Evolutionary conservation across 352 stramenopile species (phyloP), one percentile per base, ranked within the genome.

Genomic region (Phytophthora tubulina): DNA sequence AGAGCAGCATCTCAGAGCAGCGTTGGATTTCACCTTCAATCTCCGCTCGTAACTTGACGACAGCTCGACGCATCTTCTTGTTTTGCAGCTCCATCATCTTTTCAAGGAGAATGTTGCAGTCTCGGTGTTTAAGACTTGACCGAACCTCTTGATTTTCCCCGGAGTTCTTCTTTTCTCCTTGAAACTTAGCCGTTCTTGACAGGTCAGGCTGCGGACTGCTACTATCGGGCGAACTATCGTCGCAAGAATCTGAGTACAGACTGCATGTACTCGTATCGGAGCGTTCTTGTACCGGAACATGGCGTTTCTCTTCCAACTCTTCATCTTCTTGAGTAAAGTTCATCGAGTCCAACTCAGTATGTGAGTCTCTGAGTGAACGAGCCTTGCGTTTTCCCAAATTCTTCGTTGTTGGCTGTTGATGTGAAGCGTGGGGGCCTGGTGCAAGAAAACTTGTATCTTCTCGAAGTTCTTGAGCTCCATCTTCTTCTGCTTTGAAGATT

Each of bases 11-110:
- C 30, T 78, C 59, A 1, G 65, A 60, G 36, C 50, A 68, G 46
- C 58, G 70, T 42, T 58, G 46, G 7, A 74, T 44, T 51, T 74
- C 59, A 7, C 35, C 42, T 27, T 74, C 70, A 32, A 78, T 33
- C 7, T 58, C 49, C 2, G 58, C 58, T 45, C 70, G 41, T 21
- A 78, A 27, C 42, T 68, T 64, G 27, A 15, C 32, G 11, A 56
- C 42, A 6, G 65, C 54, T 36, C 52, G 59, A 30, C 44, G 65
- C 14, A 65, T 59, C 39, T 63, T 69, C 35, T 52, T 74, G 30
- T 63, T 64, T n/a, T 74, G 65, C 30, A 74, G 45, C 41, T 74
- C 33, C 65, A 74, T 74, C 70, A 78, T 67, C 9, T 50, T 71
- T 48, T 74, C 70, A 1, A 78, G 46, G 8, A 78, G 54, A 54